Evolutionary conservation across 108 stramenopile species (phyloP).

Genomic region (Skeletonema costatum): DNA sequence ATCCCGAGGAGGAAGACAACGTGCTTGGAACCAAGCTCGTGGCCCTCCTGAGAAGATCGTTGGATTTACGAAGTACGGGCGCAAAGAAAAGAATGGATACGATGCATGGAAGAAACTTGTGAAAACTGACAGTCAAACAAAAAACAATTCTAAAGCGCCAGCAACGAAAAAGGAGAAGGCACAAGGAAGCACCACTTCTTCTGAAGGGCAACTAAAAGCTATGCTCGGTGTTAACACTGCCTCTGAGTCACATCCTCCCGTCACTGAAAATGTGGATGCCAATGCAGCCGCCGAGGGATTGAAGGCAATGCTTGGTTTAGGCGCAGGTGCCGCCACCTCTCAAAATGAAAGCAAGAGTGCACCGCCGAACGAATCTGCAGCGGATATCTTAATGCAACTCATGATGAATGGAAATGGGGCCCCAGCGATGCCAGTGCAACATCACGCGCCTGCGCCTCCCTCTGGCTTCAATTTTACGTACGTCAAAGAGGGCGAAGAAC

Average conservation of each 20-base stretch:
- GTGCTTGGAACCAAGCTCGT: slow-evolving; percentile 65
- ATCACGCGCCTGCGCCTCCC: neutral
- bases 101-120: slow-evolving; percentile 60
- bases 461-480: slow-evolving; percentile 84
- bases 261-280: slow-evolving; percentile 1
- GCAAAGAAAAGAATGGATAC: slow-evolving; percentile 58
- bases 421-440: slow-evolving; percentile 9
- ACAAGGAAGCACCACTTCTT: slow-evolving; percentile 9
- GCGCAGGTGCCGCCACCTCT: neutral
- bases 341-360: slow-evolving; percentile 15
- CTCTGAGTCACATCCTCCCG: slow-evolving; percentile 8
- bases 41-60: slow-evolving; percentile 67
- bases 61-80: slow-evolving; percentile 60
- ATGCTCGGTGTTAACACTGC: slow-evolving; percentile 45
- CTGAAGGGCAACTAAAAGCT: slow-evolving; percentile 35
- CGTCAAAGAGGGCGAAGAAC: slow-evolving; percentile 76
- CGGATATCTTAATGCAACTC: slow-evolving; percentile 68
- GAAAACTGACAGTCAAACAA: neutral
- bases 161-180: slow-evolving; percentile 20
- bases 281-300: slow-evolving; percentile 40
- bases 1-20: slow-evolving; percentile 47
- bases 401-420: slow-evolving; percentile 45
- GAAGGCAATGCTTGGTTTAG: slow-evolving; percentile 72
- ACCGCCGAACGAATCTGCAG: slow-evolving; percentile 47
- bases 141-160: slow-evolving; percentile 8